Percentiles rank a stretch among this genome's conserved stretches.
phyloP scores from a whole-genome alignment of 257 asterid genomes.

The Plantago elongata region DNA sequence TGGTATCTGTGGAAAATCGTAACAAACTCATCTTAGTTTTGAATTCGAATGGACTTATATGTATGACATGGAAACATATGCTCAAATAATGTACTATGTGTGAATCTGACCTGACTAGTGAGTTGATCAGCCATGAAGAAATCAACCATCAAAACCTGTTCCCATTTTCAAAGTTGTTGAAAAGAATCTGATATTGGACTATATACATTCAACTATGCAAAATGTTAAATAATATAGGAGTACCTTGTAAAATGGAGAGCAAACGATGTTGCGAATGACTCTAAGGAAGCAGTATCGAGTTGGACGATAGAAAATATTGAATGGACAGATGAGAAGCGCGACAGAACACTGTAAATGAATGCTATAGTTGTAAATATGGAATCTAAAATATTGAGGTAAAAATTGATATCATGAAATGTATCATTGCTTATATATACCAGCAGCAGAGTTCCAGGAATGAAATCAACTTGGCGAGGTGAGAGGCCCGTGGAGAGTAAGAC shows the following conservation, averaged over 20 bases:
- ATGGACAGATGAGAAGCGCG: conserved; percentile 60
- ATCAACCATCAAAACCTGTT: conserved; percentile 81
- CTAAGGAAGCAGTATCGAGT: conserved; percentile 70
- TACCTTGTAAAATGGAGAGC: conserved; percentile 95
- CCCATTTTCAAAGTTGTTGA: not conserved
- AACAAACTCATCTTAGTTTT: not conserved
- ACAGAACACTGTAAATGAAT: conserved; percentile 39
- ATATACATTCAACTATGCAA: not conserved
- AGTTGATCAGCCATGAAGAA: conserved; percentile 99
- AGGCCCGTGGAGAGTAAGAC: conserved; percentile 56
- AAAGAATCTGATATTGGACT: not conserved
- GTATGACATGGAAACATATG: not conserved
- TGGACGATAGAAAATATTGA: conserved; percentile 72
- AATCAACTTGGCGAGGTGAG: conserved; percentile 45
- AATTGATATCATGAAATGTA: not conserved
- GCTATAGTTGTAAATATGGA: not conserved
- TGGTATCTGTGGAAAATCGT: conserved; percentile 47
- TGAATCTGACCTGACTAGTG: conserved; percentile 74
- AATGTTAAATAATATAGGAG: not conserved
- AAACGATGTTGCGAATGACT: conserved; percentile 70
- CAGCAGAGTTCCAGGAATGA: conserved; percentile 69
- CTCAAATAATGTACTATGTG: not conserved
- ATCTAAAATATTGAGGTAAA: not conserved
- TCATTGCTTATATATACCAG: conserved; percentile 38
- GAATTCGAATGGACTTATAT: not conserved